Evolutionary conservation across 2,329 filamentous ascomycete genomes (phyloP).

Genomic region (Xylariaceae sp.): DNA sequence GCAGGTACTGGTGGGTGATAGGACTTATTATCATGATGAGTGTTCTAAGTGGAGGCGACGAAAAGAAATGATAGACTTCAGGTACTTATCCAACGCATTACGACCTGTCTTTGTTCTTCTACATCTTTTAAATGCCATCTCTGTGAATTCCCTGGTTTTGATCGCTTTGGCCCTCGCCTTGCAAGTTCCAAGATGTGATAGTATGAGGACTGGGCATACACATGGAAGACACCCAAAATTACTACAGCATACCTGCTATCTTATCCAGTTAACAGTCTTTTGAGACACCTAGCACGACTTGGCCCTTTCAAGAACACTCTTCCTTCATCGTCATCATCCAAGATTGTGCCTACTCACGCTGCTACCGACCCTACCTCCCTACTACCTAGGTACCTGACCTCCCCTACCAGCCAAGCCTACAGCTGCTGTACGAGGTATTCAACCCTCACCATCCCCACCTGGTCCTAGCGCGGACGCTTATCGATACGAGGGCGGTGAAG

Average conservation of each 20-base stretch:
- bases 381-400: too few relatives aligned
- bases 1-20: slow-evolving; percentile 72
- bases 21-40: slow-evolving; percentile 60
- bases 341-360: too few relatives aligned
- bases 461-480: slow-evolving; percentile 5
- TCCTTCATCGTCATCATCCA: too few relatives aligned
- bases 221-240: not conserved
- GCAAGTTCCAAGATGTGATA: slow-evolving; percentile 4
- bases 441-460: too few relatives aligned
- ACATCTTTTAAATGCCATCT: not conserved
- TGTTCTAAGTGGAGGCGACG: slow-evolving; percentile 58
- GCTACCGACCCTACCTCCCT: too few relatives aligned
- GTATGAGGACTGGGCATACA: not conserved
- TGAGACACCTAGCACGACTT: too few relatives aligned
- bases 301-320: too few relatives aligned
- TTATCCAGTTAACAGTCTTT: not conserved
- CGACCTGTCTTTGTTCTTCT: not conserved
- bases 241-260: not conserved
- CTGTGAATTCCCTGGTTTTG: slow-evolving; percentile 9
- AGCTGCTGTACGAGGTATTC: too few relatives aligned
- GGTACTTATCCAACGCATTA: slow-evolving; percentile 12
- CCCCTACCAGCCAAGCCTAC: too few relatives aligned
- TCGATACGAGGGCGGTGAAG: slow-evolving; percentile 26
- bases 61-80: slow-evolving; percentile 54
- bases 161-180: not conserved